Percentiles rank a stretch among this genome's conserved stretches.
These are phyloP conservation scores for Thermothelomyces thermophilus DNA, from an alignment of 2,329 filamentous ascomycete species.

Conservation along the genomic window DNA sequence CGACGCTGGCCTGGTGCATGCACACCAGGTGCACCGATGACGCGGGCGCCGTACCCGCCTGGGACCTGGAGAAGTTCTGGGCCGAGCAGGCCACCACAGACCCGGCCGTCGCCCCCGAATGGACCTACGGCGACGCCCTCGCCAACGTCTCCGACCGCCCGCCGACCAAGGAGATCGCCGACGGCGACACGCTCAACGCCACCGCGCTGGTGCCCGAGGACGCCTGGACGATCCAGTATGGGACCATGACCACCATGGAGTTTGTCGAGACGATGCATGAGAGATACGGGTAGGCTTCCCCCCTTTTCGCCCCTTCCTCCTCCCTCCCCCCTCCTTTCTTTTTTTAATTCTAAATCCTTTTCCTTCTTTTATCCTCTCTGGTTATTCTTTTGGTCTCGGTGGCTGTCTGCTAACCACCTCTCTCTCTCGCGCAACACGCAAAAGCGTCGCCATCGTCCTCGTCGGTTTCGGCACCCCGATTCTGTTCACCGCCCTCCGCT, in stretches of 20 bases:
- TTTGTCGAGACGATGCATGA: not conserved
- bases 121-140: not conserved
- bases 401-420: not conserved
- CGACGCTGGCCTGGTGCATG: not conserved
- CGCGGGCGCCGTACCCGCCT: not conserved
- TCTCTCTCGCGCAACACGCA: too few species aligned
- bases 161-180: not conserved
- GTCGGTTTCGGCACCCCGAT: not conserved
- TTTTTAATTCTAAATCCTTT: too few species aligned
- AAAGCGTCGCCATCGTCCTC: not conserved
- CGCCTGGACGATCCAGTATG: not conserved
- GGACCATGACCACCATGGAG: not conserved
- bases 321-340: not conserved
- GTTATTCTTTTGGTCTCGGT: not conserved
- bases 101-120: not conserved
- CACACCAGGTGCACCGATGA: not conserved
- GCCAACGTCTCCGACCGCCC: not conserved
- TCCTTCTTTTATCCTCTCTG: too few species aligned
- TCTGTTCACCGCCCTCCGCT: not conserved
- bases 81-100: not conserved
- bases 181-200: not conserved
- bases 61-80: not conserved
- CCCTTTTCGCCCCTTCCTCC: too few species aligned
- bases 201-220: not conserved
- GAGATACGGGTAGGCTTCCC: not conserved